A percentile compares a stretch with the other conserved stretches of the same genome.
Conservation (phyloP, 768 basidiomycete genomes). For the Stropharia rugosoannulata region DNA sequence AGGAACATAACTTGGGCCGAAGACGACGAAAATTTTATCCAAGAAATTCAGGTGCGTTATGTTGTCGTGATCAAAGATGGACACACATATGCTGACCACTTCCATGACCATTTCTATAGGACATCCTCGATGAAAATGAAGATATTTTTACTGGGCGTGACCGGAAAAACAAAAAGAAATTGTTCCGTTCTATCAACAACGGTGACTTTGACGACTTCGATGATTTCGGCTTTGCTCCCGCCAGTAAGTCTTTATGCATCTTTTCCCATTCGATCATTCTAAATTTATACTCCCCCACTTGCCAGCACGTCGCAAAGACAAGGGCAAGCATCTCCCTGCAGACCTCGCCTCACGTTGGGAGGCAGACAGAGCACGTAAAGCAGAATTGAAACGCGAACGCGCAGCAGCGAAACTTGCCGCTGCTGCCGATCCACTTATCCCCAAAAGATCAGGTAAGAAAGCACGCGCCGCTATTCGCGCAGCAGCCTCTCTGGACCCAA, state of each 20-base stretch:
- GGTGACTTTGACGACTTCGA: slow-evolving; percentile 49
- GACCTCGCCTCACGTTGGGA: slow-evolving; percentile 74
- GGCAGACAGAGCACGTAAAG: slow-evolving; percentile 82
- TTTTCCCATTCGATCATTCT: not conserved
- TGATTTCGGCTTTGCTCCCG: slow-evolving; percentile 33
- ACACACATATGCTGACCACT: not conserved
- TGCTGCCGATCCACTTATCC: slow-evolving; percentile 61
- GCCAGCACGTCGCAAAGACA: slow-evolving; percentile 49
- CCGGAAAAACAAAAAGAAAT: slow-evolving; percentile 48
- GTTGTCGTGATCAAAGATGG: not conserved
- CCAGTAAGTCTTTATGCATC: slow-evolving; percentile 42
- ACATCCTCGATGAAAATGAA: slow-evolving; percentile 58
- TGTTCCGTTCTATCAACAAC: slow-evolving; percentile 61
- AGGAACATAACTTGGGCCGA: slow-evolving; percentile 40
- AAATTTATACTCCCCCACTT: not conserved
- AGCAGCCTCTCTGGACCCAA: slow-evolving; percentile 49
- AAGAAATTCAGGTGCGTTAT: slow-evolving; percentile 49
- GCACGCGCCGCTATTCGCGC: slow-evolving; percentile 66
- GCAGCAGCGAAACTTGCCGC: slow-evolving; percentile 51
- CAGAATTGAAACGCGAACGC: slow-evolving; percentile 66
- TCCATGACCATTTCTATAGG: slow-evolving; percentile 32
- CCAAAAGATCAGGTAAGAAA: slow-evolving; percentile 68
- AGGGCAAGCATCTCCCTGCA: slow-evolving; percentile 47
- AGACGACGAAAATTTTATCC: slow-evolving; percentile 57
- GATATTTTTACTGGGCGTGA: slow-evolving; percentile 43